These are phyloP conservation scores for Scolecobasidium constrictum DNA, from an alignment of 2,329 filamentous ascomycete genomes.

Conservation along the genomic window DNA sequence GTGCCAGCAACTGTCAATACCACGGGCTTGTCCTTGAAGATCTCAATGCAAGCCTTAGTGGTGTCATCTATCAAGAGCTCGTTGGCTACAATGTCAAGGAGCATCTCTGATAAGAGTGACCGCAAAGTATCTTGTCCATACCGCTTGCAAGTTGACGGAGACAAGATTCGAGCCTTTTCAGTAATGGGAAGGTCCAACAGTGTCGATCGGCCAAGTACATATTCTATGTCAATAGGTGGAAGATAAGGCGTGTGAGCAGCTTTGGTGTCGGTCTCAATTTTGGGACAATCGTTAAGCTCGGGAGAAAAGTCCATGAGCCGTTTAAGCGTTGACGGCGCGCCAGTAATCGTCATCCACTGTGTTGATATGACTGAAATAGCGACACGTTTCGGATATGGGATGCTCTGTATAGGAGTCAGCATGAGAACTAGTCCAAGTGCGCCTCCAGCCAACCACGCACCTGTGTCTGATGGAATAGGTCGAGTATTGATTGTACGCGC, in stretches of 20 bases:
- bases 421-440: background rate
- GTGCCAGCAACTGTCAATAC: background rate
- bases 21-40: background rate
- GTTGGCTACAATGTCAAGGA: background rate
- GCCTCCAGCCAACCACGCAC: background rate
- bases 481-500: background rate
- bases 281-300: background rate
- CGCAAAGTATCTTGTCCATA: background rate
- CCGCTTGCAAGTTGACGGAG: background rate
- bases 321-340: background rate
- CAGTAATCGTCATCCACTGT: background rate
- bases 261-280: background rate
- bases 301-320: background rate
- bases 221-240: background rate
- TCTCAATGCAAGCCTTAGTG: background rate
- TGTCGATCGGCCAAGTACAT: background rate
- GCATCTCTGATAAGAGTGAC: background rate
- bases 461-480: background rate
- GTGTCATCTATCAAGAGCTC: background rate
- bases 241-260: background rate
- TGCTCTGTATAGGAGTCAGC: background rate
- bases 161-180: background rate
- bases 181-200: background rate
- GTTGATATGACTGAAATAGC: background rate
- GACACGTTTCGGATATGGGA: background rate